Percentiles rank a stretch among this genome's conserved stretches.
phyloP scores from a whole-genome alignment of 768 basidiomycete species.

The Chalciporus chontae region DNA sequence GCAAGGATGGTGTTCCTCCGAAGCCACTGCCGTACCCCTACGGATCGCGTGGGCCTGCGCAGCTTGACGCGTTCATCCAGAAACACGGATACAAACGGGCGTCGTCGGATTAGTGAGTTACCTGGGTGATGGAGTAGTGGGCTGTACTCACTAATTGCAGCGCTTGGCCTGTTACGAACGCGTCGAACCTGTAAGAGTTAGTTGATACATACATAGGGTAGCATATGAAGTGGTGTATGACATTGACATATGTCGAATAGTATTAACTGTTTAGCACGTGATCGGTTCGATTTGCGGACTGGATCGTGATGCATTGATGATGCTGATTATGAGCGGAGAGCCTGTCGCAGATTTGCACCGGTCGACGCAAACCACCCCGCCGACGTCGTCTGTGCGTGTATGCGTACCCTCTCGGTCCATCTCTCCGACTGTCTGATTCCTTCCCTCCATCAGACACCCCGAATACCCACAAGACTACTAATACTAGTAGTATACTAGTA shows the following conservation, averaged over 20 bases:
- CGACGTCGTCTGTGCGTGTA: slow-evolving; percentile 22
- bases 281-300: slow-evolving; percentile 25
- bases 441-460: slow-evolving; percentile 14
- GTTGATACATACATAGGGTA: not conserved
- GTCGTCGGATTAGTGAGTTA: slow-evolving; percentile 67
- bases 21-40: slow-evolving; percentile 81
- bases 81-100: slow-evolving; percentile 77
- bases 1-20: slow-evolving; percentile 60
- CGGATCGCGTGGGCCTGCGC: slow-evolving; percentile 91
- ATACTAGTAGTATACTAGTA: too few relatives aligned
- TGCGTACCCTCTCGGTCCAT: slow-evolving; percentile 9
- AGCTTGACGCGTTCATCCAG: slow-evolving; percentile 70
- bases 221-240: not conserved
- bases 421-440: slow-evolving; percentile 19
- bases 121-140: not conserved
- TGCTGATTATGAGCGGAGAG: slow-evolving; percentile 6
- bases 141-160: slow-evolving; percentile 8
- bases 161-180: slow-evolving; percentile 24
- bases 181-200: slow-evolving; percentile 24
- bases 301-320: slow-evolving; percentile 31
- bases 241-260: not conserved
- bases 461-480: slow-evolving; percentile 3
- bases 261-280: slow-evolving; percentile 21
- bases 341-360: too few relatives aligned
- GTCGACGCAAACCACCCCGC: slow-evolving; percentile 21